Evolutionary conservation across 495 filamentous ascomycete species (phyloP), one percentile per base, ranked within the genome.

Genomic region (Opeltia flavorubescens): DNA sequence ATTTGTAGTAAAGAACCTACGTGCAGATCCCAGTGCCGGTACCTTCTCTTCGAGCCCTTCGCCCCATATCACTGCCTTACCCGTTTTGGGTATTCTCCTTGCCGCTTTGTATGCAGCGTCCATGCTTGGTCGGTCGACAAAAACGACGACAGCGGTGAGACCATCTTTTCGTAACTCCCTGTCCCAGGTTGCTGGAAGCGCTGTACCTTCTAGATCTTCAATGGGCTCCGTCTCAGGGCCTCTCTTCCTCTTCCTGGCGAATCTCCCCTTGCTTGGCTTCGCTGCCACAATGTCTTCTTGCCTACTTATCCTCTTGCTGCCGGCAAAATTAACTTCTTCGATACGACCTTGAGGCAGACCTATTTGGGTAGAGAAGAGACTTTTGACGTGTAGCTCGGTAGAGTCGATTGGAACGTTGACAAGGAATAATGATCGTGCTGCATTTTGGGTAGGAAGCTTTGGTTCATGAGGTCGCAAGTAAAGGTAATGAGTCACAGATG

Each of bases 321-420:
- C 64, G 48, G 84, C 81, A 56, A 95, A 94, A 1, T 75, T 64
- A 3, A 86, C 80, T 40, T 64, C 67, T 62, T 93, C 86, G 30
- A 98, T 78, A 35, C 80, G 72, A 23, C 81, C 83, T 4, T 77
- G 76, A 26, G 84, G 79, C 23, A 91, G 69, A 9, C 47, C 52
- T 13, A 68, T 46, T 34, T 86, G 70, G 0, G 67, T 66, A 0
- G 74, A 64, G 53, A 95, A 86, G 0, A 98, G 65, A 46, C 74
- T 68, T 30, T 85, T 80, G 15, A 96, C 64, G 55, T 91, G 85
- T 0, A 64, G 55, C 41, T 83, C 77, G 29, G 84, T 94, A 46
- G 83, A 78, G 62, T 95, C 89, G 53, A 87, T 67, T 28, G 91
- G 93, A 5, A 89, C 58, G 59, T 98, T 96, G 50, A 87, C 80